Evolutionary conservation across 768 basidiomycete species (phyloP).

Genomic region (Pisolithus marmoratus): DNA sequence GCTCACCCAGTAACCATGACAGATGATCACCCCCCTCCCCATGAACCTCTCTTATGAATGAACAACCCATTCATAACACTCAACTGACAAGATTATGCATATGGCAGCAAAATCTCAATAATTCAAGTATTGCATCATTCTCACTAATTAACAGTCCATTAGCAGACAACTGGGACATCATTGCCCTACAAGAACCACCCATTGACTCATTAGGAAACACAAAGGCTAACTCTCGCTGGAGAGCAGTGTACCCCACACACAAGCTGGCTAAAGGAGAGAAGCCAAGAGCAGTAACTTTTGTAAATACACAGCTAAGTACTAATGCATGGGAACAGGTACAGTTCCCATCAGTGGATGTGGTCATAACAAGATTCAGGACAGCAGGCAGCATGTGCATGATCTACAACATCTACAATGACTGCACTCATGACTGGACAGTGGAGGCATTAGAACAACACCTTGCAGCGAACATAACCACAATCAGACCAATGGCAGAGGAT

Average conservation of each 20-base stretch:
- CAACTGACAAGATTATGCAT: conserved; percentile 9
- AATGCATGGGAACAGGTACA: conserved; percentile 19
- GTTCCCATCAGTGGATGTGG: conserved; percentile 15
- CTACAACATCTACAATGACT: conserved; percentile 12
- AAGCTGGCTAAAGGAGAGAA: neutral
- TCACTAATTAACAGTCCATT: no score
- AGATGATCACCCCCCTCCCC: neutral
- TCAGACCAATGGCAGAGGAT: neutral
- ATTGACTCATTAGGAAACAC: neutral
- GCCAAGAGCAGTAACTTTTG: conserved; percentile 12
- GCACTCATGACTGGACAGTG: neutral
- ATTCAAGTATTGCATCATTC: conserved; percentile 16
- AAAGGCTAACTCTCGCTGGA: neutral
- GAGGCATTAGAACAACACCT: neutral
- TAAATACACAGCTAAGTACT: conserved; percentile 13
- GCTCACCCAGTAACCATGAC: neutral
- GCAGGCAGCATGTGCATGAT: conserved; percentile 3
- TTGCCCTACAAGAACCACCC: conserved; percentile 2
- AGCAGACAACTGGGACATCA: no score
- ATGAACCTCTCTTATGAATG: neutral
- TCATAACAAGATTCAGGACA: conserved; percentile 10
- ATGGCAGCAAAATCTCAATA: conserved; percentile 26
- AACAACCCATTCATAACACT: neutral
- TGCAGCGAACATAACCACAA: neutral
- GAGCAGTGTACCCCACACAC: neutral